Base-by-base conservation (phyloP, 129 eudicot genomes). In the Tanacetum coccineum region DNA sequence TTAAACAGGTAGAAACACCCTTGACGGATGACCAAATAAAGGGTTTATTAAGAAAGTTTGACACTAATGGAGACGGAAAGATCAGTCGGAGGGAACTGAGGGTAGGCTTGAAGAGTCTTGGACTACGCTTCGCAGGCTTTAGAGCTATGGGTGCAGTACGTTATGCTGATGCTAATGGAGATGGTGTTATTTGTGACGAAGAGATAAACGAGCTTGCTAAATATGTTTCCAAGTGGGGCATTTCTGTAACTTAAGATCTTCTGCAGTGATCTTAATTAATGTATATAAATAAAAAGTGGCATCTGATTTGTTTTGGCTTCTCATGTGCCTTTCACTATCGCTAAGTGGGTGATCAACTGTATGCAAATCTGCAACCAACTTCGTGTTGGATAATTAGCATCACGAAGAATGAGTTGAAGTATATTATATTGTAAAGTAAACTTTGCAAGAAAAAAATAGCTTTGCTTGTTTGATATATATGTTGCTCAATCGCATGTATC, bases 161-260 rank as follows among this genome's bases (percentile, higher is more conserved):
- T 54, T 59, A 59, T 59, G 79, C 80, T 49, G 86, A 81, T 77
- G 65, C 78, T 21, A 70, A 81, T n/a, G 66, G 75, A 56, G 86
- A 81, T 53, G 82, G 82, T 63, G 56, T 46, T 46, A 77, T 81
- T 42, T 56, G 47, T 36, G 86, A 81, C 13, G 74, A 73, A 0
- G 86, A 81, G 59, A 44, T 81, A 10, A 54, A 62, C 22, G 70
- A 67, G 21, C 79, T 79, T 19, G 66, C 72, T 1, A 77, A 57
- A 36, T 64, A 77, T 28, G 66, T 59, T 62, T 77, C 72, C 60
- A 77, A 65, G 26, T 77, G 73, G 77, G 77, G 73, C 2, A 57
- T 77, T 22, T 50, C 42, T 52, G 62, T 70, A 54, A 42, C 25
- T 22, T 22, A 22, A 22, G 25, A 22, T 22, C 25, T 22, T 22